These are phyloP conservation scores for Fulvia fulva DNA, from an alignment of 2,329 filamentous ascomycete species.

Conservation along the genomic window DNA sequence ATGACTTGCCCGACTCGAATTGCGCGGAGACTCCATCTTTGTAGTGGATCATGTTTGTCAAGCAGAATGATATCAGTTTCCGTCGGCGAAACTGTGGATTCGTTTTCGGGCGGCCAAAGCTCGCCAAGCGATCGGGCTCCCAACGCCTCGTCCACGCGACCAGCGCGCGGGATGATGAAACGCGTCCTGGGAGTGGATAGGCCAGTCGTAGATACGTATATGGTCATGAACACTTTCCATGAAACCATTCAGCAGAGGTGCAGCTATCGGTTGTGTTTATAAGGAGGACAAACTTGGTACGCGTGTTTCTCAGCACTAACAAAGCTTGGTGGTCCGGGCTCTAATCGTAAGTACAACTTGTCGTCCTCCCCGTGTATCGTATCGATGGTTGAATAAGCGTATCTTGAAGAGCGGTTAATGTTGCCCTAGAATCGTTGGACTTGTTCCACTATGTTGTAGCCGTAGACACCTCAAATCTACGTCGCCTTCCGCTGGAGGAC, in stretches of 20 bases:
- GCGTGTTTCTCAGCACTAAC: no score
- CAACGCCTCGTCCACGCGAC: neutral
- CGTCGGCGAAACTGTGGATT: neutral
- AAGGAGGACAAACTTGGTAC: no score
- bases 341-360: no score
- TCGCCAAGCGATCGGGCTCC: neutral
- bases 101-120: neutral
- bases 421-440: no score
- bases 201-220: neutral
- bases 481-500: no score
- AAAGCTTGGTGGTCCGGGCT: no score
- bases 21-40: neutral
- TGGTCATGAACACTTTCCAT: neutral
- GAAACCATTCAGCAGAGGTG: neutral
- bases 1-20: neutral
- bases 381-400: no score
- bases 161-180: neutral
- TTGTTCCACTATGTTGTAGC: no score
- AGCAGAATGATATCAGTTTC: constrained; percentile 1
- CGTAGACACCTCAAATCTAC: no score
- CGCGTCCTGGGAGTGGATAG: neutral
- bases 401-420: no score
- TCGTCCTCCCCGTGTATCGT: no score
- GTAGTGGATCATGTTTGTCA: neutral
- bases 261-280: neutral